Evolutionary conservation across 805 yeast species (phyloP).

Genomic region (Ogataea minuta): DNA sequence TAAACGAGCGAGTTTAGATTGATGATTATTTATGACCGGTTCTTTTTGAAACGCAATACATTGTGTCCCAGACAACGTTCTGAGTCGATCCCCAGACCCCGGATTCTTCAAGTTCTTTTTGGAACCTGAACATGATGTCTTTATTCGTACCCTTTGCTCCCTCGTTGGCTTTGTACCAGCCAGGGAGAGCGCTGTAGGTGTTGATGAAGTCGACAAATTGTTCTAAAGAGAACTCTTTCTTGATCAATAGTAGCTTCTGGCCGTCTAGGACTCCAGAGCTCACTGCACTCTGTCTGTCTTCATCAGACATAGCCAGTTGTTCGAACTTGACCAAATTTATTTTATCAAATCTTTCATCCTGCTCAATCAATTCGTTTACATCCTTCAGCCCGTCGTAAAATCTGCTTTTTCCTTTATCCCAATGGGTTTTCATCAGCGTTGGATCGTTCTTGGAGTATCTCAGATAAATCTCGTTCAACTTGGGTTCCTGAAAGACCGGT

Average conservation of each 20-base stretch:
- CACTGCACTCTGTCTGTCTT: not conserved
- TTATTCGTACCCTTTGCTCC: slow-evolving; percentile 17
- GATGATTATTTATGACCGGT: not conserved
- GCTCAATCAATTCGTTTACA: slow-evolving; percentile 6
- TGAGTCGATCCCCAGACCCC: slow-evolving; percentile 44
- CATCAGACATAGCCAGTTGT: slow-evolving; percentile 8
- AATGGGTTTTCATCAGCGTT: slow-evolving; percentile 46
- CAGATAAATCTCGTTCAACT: slow-evolving; percentile 49
- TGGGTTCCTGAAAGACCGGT: slow-evolving; percentile 49
- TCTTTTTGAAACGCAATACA: slow-evolving; percentile 47
- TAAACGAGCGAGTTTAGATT: slow-evolving; percentile 14
- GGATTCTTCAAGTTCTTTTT: slow-evolving; percentile 19
- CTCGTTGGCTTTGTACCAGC: slow-evolving; percentile 23
- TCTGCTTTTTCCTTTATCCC: slow-evolving; percentile 46
- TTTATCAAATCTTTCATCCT: slow-evolving; percentile 33
- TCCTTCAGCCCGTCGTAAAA: slow-evolving; percentile 35
- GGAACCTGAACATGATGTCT: slow-evolving; percentile 22
- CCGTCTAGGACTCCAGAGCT: slow-evolving; percentile 4
- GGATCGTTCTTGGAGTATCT: slow-evolving; percentile 51
- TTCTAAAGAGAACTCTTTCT: slow-evolving; percentile 17
- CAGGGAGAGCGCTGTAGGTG: slow-evolving; percentile 28
- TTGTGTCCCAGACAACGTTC: slow-evolving; percentile 55
- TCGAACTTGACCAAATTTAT: slow-evolving; percentile 17
- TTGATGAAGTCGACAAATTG: slow-evolving; percentile 23
- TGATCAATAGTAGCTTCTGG: slow-evolving; percentile 20